Conservation (phyloP, 306 rosid genomes). For the Fragaria nilgerrensis region DNA sequence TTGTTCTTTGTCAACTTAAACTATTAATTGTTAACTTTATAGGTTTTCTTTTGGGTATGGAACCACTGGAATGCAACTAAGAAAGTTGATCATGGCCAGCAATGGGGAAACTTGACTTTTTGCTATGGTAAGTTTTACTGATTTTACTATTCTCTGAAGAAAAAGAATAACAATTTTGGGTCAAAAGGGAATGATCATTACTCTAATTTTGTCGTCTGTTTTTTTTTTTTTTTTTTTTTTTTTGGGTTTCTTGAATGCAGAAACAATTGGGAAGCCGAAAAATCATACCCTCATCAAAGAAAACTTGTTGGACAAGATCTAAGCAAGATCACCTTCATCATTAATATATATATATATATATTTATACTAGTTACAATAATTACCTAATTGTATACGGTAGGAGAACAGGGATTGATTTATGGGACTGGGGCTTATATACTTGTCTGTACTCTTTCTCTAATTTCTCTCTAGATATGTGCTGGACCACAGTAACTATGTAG, state of each 20-base stretch:
- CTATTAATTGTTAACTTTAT: constrained; percentile 16
- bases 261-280: constrained; percentile 67
- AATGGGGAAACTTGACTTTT: constrained; percentile 38
- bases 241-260: constrained; percentile 34
- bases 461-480: constrained; percentile 35
- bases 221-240: too few relatives aligned
- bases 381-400: constrained; percentile 61
- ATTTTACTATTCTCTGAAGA: neutral
- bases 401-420: constrained; percentile 56
- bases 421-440: constrained; percentile 40
- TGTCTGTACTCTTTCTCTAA: constrained; percentile 22
- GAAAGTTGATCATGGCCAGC: constrained; percentile 44
- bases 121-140: constrained; percentile 51
- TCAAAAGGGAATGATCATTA: neutral
- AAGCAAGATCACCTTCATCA: constrained; percentile 43
- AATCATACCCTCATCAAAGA: constrained; percentile 47
- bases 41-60: constrained; percentile 43
- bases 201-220: neutral
- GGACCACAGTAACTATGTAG: constrained; percentile 36
- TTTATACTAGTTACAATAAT: constrained; percentile 73
- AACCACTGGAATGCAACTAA: constrained; percentile 57
- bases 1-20: constrained; percentile 10
- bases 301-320: constrained; percentile 51
- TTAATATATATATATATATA: constrained; percentile 14
- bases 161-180: neutral